Base-by-base conservation (phyloP, 257 asterid species). In the Solanum clarkiae region DNA sequence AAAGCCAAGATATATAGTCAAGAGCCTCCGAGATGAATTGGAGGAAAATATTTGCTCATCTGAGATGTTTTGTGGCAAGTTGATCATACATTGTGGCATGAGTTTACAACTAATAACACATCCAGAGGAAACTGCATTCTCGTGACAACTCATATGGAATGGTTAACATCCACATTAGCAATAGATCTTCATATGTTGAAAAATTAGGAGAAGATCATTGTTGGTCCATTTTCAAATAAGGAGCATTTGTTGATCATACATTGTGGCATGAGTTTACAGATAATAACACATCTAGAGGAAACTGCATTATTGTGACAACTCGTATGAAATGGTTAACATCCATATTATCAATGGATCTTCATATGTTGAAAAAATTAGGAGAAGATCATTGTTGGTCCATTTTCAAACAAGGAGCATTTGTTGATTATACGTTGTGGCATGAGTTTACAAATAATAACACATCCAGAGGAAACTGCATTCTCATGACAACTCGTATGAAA, bases 141-240 rank as follows among this genome's bases (percentile, higher is more conserved):
- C 47, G 51, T 68, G 77, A 68, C 49, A 14, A 68, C 47, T 68
- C 22, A 22, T 68, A 68, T 32, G 75, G 16, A 68, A 29, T 36
- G 7, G 49, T 7, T 68, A 36, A 7, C 75, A 32, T 68, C 49
- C 13, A 2, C n/a, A 15, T 2, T 65, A 26, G 44, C 44, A 26
- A 3, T 29, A 65, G 44, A 65, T 65, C 44, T 26, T 13, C 44
- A 26, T 65, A 65, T 65, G 20, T 26, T 22, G 42, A 8, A 65
- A 65, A 60, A 60, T 60, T 60, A 22, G 13, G 88, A 3, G 55
- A 20, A 1, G 63, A 72, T 20, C 86, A 89, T 53, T 59, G 87
- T 75, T 85, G 79, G 88, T 49, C 22, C 49, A 53, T 89, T 74
- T 89, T 89, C 74, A 14, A 53, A 10, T 51, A n/a, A 71, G 53